Percentiles rank a stretch among this genome's conserved stretches.
These are phyloP conservation scores for Ambrosiella cleistominuta DNA, from an alignment of 2,329 filamentous ascomycete species.

Conservation along the genomic window DNA sequence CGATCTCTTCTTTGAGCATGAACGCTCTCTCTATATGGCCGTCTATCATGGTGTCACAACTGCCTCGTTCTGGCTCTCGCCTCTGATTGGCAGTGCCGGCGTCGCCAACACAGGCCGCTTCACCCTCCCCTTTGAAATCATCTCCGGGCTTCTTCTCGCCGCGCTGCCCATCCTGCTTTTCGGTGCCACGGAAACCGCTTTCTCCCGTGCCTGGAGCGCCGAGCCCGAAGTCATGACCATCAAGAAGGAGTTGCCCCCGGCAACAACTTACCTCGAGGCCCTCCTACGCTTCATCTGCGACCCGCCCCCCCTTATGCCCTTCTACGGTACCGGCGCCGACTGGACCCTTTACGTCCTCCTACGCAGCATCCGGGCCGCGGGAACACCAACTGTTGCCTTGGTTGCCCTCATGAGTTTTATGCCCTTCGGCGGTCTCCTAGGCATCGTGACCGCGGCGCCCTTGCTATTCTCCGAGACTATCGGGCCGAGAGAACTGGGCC, in stretches of 20 bases:
- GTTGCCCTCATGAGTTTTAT: slow-evolving; percentile 28
- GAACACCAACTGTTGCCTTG: slow-evolving; percentile 32
- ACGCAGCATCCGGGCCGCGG: slow-evolving; percentile 30
- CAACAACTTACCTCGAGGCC: slow-evolving; percentile 12
- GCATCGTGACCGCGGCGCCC: slow-evolving; percentile 27
- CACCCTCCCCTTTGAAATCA: slow-evolving; percentile 32
- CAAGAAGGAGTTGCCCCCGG: slow-evolving; percentile 10
- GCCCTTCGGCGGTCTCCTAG: slow-evolving; percentile 30
- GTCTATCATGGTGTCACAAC: slow-evolving; percentile 28
- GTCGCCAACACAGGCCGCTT: slow-evolving; percentile 26
- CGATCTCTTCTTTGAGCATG: slow-evolving; percentile 41
- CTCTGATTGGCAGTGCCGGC: slow-evolving; percentile 33
- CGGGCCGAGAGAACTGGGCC: slow-evolving; percentile 23
- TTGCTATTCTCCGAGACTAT: slow-evolving; percentile 25
- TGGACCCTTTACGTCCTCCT: slow-evolving; percentile 20
- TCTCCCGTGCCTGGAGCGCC: slow-evolving; percentile 23
- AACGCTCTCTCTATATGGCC: slow-evolving; percentile 28
- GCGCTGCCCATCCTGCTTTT: slow-evolving; percentile 31
- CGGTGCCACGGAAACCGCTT: slow-evolving; percentile 34
- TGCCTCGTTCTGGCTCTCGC: slow-evolving; percentile 34
- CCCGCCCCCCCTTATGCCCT: slow-evolving; percentile 18
- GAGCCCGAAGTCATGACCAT: slow-evolving; percentile 4
- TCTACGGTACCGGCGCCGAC: slow-evolving; percentile 17
- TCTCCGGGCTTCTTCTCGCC: slow-evolving; percentile 30
- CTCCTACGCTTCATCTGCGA: background rate